These are phyloP conservation scores for Trametes gibbosa DNA, from an alignment of 768 basidiomycete species.

Conservation along the genomic window DNA sequence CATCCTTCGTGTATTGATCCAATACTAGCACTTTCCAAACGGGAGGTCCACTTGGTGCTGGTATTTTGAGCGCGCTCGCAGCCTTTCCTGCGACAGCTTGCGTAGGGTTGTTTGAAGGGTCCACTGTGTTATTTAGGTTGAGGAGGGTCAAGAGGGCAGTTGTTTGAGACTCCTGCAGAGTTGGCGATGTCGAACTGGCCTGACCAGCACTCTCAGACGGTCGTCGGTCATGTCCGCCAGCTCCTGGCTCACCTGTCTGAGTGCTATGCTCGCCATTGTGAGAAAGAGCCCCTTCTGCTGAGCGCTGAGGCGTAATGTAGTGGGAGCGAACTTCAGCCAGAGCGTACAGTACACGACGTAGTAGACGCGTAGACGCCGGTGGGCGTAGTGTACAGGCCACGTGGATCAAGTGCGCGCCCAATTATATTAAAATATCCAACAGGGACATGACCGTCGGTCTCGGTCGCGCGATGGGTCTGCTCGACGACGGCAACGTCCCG, in stretches of 20 bases:
- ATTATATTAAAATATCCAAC: too few species aligned
- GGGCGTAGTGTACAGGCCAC: not conserved
- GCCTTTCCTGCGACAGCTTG: constrained; percentile 35
- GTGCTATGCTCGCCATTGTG: constrained; percentile 43
- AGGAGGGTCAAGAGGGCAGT: constrained; percentile 80
- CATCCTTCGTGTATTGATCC: constrained; percentile 94
- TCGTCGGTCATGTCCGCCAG: not conserved
- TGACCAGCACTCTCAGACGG: constrained; percentile 4
- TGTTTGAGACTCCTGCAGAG: constrained; percentile 88
- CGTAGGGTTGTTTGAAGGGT: constrained; percentile 31
- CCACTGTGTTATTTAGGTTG: constrained; percentile 72
- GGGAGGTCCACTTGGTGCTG: constrained; percentile 61
- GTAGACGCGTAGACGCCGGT: constrained; percentile 10
- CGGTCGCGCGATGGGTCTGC: too few species aligned
- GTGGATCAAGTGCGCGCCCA: constrained; percentile 1
- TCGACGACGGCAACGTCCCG: not conserved
- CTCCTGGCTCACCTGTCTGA: constrained; percentile 40
- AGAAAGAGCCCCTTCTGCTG: not conserved
- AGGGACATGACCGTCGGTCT: too few species aligned
- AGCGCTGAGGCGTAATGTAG: too few species aligned
- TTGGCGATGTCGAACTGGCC: constrained; percentile 45
- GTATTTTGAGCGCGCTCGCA: constrained; percentile 45
- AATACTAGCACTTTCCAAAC: constrained; percentile 97
- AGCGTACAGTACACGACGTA: constrained; percentile 4
- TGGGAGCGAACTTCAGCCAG: too few species aligned